Conservation (phyloP, 208 protist species). For the Leishmania martiniquensis region DNA sequence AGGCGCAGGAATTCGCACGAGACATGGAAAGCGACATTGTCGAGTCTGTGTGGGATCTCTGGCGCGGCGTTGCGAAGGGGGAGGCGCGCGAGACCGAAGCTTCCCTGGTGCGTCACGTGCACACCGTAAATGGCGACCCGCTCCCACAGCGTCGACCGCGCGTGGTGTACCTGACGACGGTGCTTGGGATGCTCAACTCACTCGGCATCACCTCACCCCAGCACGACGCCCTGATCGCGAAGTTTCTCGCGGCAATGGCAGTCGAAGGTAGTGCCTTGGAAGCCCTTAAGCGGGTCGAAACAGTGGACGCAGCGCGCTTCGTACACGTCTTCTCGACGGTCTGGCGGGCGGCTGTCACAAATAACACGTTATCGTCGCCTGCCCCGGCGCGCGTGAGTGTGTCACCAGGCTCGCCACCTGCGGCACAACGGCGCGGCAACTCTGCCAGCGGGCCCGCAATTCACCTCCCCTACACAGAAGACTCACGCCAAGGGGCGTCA, state of each 20-base stretch:
- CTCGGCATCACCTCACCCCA: slow-evolving; percentile 21
- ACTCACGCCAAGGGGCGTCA: background rate
- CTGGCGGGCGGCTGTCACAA: slow-evolving; percentile 36
- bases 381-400: background rate
- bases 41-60: slow-evolving; percentile 25
- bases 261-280: slow-evolving; percentile 3
- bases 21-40: slow-evolving; percentile 1
- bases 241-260: slow-evolving; percentile 46
- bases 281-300: slow-evolving; percentile 1
- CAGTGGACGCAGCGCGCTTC: slow-evolving; percentile 40
- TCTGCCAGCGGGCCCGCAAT: background rate
- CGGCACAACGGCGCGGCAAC: background rate
- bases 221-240: slow-evolving; percentile 38
- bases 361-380: background rate
- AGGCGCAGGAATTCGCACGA: background rate
- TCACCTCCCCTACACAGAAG: background rate
- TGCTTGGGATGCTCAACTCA: slow-evolving; percentile 27
- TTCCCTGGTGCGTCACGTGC: background rate
- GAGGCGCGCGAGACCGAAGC: slow-evolving; percentile 15
- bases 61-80: slow-evolving; percentile 13
- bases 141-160: slow-evolving; percentile 10
- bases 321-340: slow-evolving; percentile 47
- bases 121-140: background rate
- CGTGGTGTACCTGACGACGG: slow-evolving; percentile 23
- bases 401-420: background rate